These are phyloP conservation scores for Hypoxylon subgilvum DNA, from an alignment of 495 filamentous ascomycete species.

Conservation along the genomic window DNA sequence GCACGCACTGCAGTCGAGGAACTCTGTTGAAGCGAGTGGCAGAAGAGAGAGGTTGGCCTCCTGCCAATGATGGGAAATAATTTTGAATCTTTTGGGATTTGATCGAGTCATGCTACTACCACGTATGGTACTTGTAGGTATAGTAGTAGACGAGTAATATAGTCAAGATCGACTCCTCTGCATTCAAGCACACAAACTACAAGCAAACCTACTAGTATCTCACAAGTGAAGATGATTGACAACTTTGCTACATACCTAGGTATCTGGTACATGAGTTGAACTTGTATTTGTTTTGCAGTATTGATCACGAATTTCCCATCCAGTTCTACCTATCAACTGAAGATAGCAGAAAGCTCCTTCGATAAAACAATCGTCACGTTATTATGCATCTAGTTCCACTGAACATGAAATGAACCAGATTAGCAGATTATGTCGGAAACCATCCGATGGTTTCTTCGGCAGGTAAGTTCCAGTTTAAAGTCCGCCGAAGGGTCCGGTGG, in stretches of 20 bases:
- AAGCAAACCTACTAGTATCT: conserved; percentile 8
- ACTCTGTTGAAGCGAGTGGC: conserved; percentile 9
- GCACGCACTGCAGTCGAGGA: conserved; percentile 14
- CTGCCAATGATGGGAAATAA: conserved; percentile 12
- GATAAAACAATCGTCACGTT: too few relatives aligned
- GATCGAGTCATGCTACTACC: conserved; percentile 31
- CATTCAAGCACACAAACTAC: conserved; percentile 19
- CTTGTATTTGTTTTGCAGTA: too few relatives aligned
- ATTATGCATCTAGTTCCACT: conserved; percentile 19
- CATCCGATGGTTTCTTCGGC: conserved; percentile 15
- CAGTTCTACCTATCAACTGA: too few relatives aligned
- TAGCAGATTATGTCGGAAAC: conserved; percentile 12
- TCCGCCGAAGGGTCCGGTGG: conserved; percentile 13
- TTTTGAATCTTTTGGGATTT: conserved; percentile 28
- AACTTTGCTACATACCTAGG: background rate
- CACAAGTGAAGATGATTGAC: conserved; percentile 16
- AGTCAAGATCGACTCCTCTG: conserved; percentile 17
- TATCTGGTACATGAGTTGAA: too few relatives aligned
- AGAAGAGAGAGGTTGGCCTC: conserved; percentile 2
- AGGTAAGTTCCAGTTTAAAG: conserved; percentile 15
- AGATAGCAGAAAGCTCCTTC: too few relatives aligned
- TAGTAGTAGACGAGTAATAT: conserved; percentile 13
- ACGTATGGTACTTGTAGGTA: conserved; percentile 16
- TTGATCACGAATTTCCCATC: too few relatives aligned
- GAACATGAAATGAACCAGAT: conserved; percentile 9